Conservation (phyloP, 2,329 filamentous ascomycete genomes). For the Talaromyces marneffei region DNA sequence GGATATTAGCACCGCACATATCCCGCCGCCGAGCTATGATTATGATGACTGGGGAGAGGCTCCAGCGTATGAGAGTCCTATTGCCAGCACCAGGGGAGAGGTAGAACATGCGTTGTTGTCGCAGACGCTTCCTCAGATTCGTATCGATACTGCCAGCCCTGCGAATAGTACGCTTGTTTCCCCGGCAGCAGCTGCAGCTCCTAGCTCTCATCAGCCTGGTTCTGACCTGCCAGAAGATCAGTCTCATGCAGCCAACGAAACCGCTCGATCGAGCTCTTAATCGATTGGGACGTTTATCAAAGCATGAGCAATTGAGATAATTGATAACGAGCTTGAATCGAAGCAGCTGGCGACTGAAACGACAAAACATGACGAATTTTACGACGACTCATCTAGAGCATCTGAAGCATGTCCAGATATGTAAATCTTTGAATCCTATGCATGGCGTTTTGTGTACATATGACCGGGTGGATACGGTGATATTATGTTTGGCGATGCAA, state of each 20-base stretch:
- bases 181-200: neutral
- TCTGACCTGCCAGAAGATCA: neutral
- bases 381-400: neutral
- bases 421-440: neutral
- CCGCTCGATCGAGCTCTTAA: neutral
- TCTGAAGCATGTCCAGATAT: neutral
- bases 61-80: conserved; percentile 21
- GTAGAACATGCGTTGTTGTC: neutral
- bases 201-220: neutral
- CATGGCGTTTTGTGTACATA: neutral
- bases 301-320: too few species aligned
- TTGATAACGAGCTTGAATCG: neutral
- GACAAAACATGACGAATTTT: neutral
- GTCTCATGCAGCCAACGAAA: neutral
- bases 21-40: conserved; percentile 24
- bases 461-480: neutral
- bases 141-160: conserved; percentile 12
- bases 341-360: neutral
- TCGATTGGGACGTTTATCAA: neutral
- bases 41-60: conserved; percentile 24
- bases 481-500: neutral
- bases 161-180: conserved; percentile 2
- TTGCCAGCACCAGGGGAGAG: conserved; percentile 4
- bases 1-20: conserved; percentile 12
- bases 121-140: conserved; percentile 10